phyloP scores from a whole-genome alignment of 2,329 filamentous ascomycete species.

The Alternaria angustiovoidea region DNA sequence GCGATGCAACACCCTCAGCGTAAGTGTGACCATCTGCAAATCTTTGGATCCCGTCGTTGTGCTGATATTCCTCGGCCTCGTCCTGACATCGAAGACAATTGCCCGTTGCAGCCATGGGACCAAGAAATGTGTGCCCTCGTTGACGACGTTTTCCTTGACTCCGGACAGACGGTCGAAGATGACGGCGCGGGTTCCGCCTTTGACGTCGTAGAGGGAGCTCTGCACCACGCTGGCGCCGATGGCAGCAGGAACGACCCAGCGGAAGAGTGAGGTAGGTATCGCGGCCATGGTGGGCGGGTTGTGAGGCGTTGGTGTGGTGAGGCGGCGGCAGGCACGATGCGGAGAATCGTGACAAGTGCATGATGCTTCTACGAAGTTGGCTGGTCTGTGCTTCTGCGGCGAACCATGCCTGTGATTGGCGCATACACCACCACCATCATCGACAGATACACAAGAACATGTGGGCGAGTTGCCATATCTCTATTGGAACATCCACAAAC shows the following conservation, averaged over 20 bases:
- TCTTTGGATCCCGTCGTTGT: conserved; percentile 99
- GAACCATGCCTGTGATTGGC: conserved; percentile 25
- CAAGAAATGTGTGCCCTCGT: conserved; percentile 96
- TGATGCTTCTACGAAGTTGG: conserved; percentile 10
- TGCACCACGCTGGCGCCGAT: conserved; percentile 73
- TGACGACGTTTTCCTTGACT: conserved; percentile 91
- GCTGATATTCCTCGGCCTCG: conserved; percentile 95
- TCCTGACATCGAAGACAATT: conserved; percentile 96
- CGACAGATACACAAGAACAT: neutral
- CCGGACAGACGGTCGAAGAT: conserved; percentile 95
- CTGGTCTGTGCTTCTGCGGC: conserved; percentile 25
- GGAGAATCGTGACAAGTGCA: conserved; percentile 23
- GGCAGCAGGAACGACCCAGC: conserved; percentile 75
- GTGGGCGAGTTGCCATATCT: neutral
- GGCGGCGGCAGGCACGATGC: conserved; percentile 20
- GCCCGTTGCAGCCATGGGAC: conserved; percentile 94
- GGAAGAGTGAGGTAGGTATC: conserved; percentile 46
- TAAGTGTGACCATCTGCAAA: conserved; percentile 99
- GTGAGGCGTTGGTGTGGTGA: conserved; percentile 27
- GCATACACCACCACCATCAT: conserved; percentile 5
- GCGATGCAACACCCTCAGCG: conserved; percentile 90
- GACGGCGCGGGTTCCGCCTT: conserved; percentile 90
- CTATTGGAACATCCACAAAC: neutral
- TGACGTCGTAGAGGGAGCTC: conserved; percentile 94
- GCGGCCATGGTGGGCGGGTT: conserved; percentile 47